A percentile compares a stretch with the other conserved stretches of the same genome.
These are phyloP conservation scores for Spencermartinsiella ligniputridi DNA, from an alignment of 1,139 yeast species.

Conservation along the genomic window DNA sequence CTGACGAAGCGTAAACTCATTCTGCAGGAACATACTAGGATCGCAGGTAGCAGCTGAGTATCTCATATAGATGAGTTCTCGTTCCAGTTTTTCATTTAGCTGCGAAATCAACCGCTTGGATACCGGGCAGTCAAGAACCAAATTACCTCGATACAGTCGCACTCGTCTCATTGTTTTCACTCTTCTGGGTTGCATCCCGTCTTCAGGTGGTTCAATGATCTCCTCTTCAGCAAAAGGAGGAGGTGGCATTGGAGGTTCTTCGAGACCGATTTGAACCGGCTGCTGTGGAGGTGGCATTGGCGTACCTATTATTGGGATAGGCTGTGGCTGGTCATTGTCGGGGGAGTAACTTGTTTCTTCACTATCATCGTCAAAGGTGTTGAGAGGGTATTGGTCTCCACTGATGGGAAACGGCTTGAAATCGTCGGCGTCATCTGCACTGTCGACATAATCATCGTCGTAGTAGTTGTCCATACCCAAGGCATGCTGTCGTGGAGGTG, in stretches of 20 bases:
- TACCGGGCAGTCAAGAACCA: slow-evolving; percentile 76
- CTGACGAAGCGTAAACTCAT: slow-evolving; percentile 63
- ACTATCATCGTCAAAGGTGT: slow-evolving; percentile 34
- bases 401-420: slow-evolving; percentile 35
- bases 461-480: slow-evolving; percentile 17
- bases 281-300: slow-evolving; percentile 9
- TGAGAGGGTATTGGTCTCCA: slow-evolving; percentile 38
- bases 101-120: slow-evolving; percentile 55
- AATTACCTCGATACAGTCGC: slow-evolving; percentile 61
- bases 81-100: slow-evolving; percentile 42
- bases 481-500: slow-evolving; percentile 19
- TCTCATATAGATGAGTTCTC: slow-evolving; percentile 74
- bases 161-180: slow-evolving; percentile 46
- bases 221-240: slow-evolving; percentile 7
- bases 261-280: slow-evolving; percentile 15
- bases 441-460: slow-evolving; percentile 22
- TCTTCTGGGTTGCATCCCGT: slow-evolving; percentile 31
- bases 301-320: slow-evolving; percentile 5
- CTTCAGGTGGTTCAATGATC: slow-evolving; percentile 22
- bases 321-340: slow-evolving; percentile 15
- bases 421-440: slow-evolving; percentile 23
- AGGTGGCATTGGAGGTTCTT: slow-evolving; percentile 9
- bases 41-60: slow-evolving; percentile 82
- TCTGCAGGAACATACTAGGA: slow-evolving; percentile 56
- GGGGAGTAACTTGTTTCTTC: slow-evolving; percentile 18